These are phyloP conservation scores for Alternaria atra DNA, from an alignment of 2,329 filamentous ascomycete genomes.

Conservation along the genomic window DNA sequence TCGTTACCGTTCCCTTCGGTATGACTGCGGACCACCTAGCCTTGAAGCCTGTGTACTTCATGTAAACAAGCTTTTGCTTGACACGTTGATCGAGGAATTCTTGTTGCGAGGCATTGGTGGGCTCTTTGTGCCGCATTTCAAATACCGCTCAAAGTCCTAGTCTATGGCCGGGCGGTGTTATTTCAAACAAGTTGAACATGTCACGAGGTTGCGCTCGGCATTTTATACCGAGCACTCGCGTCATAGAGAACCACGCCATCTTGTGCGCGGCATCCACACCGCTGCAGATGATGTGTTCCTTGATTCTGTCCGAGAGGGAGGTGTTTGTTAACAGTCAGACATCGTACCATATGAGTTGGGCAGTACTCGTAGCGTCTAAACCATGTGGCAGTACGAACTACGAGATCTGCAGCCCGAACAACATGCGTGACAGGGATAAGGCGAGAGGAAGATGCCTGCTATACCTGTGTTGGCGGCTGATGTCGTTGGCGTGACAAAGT, in stretches of 20 bases:
- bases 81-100: neutral
- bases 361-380: neutral
- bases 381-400: slow-evolving; percentile 2
- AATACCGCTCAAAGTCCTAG: slow-evolving; percentile 1
- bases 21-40: neutral
- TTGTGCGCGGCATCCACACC: neutral
- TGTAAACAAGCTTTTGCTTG: neutral
- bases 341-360: slow-evolving; percentile 1
- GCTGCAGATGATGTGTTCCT: neutral
- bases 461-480: slow-evolving; percentile 12
- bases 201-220: neutral
- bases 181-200: neutral
- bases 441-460: neutral
- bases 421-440: neutral
- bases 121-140: slow-evolving; percentile 1
- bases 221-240: neutral
- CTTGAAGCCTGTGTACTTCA: neutral
- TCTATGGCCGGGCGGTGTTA: neutral
- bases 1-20: slow-evolving; percentile 1
- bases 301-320: neutral
- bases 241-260: neutral
- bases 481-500: slow-evolving; percentile 12
- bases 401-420: slow-evolving; percentile 6
- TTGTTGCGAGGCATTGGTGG: neutral
- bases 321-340: neutral